A percentile compares a stretch with the other conserved stretches of the same genome.
These are phyloP conservation scores for Centaurea solstitialis DNA, from an alignment of 129 eudicot species.

Conservation along the genomic window DNA sequence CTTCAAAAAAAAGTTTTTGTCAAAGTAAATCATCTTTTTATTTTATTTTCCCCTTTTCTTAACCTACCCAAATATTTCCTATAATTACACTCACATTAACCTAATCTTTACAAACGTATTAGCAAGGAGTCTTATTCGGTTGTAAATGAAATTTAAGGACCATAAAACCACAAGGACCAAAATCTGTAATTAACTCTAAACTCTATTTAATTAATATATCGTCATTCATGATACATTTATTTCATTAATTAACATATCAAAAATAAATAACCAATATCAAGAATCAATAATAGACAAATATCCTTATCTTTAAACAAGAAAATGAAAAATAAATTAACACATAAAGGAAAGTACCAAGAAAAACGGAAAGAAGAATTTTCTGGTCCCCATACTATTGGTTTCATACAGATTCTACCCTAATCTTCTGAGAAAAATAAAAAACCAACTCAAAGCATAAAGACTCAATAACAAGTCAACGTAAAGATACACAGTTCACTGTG, in stretches of 20 bases:
- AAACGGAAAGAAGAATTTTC: neutral
- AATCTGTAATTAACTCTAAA: neutral
- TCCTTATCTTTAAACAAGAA: no score
- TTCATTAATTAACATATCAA: neutral
- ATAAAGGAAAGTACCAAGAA: neutral
- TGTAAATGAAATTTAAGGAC: no score
- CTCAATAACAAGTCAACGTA: neutral
- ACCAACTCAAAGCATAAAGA: neutral
- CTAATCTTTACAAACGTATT: no score
- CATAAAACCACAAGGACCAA: neutral
- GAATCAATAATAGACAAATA: no score
- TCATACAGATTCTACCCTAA: neutral
- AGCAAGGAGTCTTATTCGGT: neutral
- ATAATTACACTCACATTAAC: no score
- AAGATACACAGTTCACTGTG: neutral
- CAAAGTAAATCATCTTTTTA: neutral
- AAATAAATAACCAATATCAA: neutral
- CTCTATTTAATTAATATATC: neutral
- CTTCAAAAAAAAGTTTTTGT: neutral
- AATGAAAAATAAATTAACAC: neutral
- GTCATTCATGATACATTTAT: neutral
- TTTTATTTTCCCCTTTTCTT: no score
- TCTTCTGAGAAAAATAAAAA: neutral
- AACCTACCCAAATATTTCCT: neutral
- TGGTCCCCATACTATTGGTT: neutral